Evolutionary conservation across 1,139 yeast genomes (phyloP), one percentile per base, ranked within the genome.

Genomic region (Magnusiomyces suaveolens): DNA sequence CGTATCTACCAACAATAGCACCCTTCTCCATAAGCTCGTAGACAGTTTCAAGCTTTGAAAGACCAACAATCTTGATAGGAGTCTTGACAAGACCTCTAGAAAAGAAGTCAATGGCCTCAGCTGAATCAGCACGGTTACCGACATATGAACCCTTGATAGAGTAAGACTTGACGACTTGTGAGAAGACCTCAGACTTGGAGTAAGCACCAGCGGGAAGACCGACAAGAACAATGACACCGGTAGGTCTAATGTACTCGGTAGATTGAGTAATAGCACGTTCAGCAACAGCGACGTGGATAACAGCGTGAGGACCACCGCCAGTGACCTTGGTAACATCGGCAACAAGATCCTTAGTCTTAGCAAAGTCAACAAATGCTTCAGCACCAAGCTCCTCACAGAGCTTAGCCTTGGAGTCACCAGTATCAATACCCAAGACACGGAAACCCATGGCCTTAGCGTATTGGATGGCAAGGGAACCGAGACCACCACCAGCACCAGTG

Each of bases 401-500:
- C 54, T 70, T 74, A 56, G 75, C 79, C 76, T 85, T 85, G 54
- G 74, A 85, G 26, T 68, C 82, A 66, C 89, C 88, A 64, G 86
- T 83, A 64, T 86, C 94, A 63, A 86, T 83, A 63, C 82, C 92
- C 54, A 84, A 59, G 56, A 84, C 89, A 68, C 90, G 78, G 71
- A 75, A 77, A 63, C 94, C 94, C 87, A 86, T 82, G 58, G 89
- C 90, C 69, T 75, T 79, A 59, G 90, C 94, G 72, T 83, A 85
- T 72, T 85, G 92, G 64, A 86, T 76, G 57, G 90, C 92, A 59
- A 85, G 74, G 51, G 90, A 79, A 59, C 95, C 95, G 65, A 86
- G 78, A 64, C 94, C 95, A 71, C 95, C 90, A 66, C 83, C 88
- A 56, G 90, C 90, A 72, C 95, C 94, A 59, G 87, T 80, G 64